Percentiles rank a stretch among this genome's conserved stretches.
Conservation (phyloP, 1,284 basidiomycete genomes). For the Pterulicium gracile region DNA sequence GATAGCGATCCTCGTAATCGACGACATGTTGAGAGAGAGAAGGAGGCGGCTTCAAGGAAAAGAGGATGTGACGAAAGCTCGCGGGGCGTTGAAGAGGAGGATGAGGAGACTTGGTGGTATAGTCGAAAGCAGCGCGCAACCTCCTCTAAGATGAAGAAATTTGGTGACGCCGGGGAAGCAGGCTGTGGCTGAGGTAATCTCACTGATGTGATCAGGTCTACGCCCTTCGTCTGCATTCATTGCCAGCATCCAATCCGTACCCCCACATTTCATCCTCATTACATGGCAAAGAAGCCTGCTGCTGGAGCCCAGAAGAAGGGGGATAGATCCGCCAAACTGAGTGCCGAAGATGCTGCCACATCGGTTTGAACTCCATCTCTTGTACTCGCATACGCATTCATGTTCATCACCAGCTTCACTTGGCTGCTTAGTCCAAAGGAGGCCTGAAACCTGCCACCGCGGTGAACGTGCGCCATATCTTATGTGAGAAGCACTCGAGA, state of each 20-base stretch:
- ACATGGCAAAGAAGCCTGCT: conserved; percentile 45
- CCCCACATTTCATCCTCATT: conserved; percentile 1
- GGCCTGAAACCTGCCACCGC: conserved; percentile 63
- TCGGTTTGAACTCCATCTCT: not conserved
- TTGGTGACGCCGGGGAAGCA: no score
- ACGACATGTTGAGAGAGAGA: conserved; percentile 31
- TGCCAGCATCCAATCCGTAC: not conserved
- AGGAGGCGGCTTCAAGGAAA: no score
- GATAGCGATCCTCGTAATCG: conserved; percentile 91
- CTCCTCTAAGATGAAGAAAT: no score
- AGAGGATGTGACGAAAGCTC: no score
- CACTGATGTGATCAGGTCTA: no score
- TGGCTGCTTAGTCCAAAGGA: conserved; percentile 33
- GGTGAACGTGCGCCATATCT: conserved; percentile 75
- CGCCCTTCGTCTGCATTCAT: not conserved
- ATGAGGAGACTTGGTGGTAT: no score
- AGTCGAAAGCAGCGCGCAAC: no score
- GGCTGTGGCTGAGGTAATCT: no score
- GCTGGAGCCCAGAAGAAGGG: conserved; percentile 23
- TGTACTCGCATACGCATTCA: not conserved
- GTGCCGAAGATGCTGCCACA: not conserved
- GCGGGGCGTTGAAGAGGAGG: no score
- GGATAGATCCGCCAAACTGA: conserved; percentile 18
- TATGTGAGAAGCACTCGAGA: conserved; percentile 79
- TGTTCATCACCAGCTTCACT: not conserved